Evolutionary conservation across 345 rosid species (phyloP), one percentile per base, ranked within the genome.

Genomic region (Citrus glauca): DNA sequence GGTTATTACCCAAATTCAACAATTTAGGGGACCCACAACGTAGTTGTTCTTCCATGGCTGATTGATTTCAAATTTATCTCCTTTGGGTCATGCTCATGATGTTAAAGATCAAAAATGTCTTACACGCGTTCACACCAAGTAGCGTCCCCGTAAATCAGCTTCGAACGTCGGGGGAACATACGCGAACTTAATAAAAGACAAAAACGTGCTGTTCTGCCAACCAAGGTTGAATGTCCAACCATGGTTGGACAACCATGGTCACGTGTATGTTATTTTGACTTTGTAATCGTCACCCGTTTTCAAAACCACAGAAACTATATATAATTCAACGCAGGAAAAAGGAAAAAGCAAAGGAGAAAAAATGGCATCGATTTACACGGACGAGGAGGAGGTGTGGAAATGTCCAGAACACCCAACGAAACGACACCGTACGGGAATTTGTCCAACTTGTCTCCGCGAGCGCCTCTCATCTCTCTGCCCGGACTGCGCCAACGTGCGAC

Each of bases 361-460:
- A 68, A 74, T 66, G 83, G 80, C 64, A 20, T 86, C 84, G 61
- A 42, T 72, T 33, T 86, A 85, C 78, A 81, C 87, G 78, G 95
- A 90, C 78, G 99, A 95, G 74, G 96, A 87, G 50, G 93, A 87
- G 20, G 80, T 84, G 5, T 86, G 94, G 86, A 94, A 91, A 81
- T 95, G 99, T 81, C 80, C 77, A 2, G 82, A 79, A 66, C 99
- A 93, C 82, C 94, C 93, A 22, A 83, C 91, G 1, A 88, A 80
- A 79, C 90, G 92, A 28, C 90, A 91, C 78, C 84, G 95, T 19
- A 78, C 78, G 50, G 98, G 98, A 66, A 87, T 95, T 78, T 95
- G 98, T 78, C 94, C 97, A 56, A 82, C 85, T 32, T 95, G 98
- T 87, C 97, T 95, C 77, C 84, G 88, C 37, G 97, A 93, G 16